Percentiles rank a stretch among this genome's conserved stretches.
Conservation (phyloP, 768 basidiomycete species). For the Panaeolus cyanescens region DNA sequence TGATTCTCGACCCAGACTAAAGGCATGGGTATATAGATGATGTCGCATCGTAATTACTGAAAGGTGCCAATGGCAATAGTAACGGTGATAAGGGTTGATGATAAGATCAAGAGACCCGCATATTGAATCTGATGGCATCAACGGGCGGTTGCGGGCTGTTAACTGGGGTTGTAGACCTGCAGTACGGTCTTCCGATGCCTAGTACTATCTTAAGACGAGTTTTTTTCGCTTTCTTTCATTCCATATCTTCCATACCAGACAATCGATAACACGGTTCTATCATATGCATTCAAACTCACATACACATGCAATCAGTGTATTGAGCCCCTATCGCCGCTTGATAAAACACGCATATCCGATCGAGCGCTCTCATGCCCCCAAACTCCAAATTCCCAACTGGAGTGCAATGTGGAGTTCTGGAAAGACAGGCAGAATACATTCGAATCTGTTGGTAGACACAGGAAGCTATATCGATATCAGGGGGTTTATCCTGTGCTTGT, state of each 20-base stretch:
- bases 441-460: too few species aligned
- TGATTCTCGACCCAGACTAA: background rate
- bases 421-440: background rate
- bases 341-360: background rate
- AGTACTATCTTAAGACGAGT: background rate
- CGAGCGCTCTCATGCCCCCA: background rate
- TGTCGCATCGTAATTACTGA: background rate
- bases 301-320: background rate
- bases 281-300: background rate
- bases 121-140: too few species aligned
- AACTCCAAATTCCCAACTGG: background rate
- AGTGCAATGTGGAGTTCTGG: background rate
- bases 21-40: background rate
- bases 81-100: background rate
- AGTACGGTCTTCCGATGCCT: too few species aligned
- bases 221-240: background rate
- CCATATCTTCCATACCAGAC: background rate
- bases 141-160: too few species aligned
- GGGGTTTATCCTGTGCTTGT: too few species aligned
- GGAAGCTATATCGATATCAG: too few species aligned
- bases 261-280: background rate
- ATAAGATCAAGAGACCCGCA: background rate
- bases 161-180: too few species aligned
- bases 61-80: background rate
- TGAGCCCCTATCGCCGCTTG: background rate